A percentile compares a stretch with the other conserved stretches of the same genome.
Evolutionary conservation across 495 filamentous ascomycete species (phyloP).

Genomic region (Xylaria bambusicola): DNA sequence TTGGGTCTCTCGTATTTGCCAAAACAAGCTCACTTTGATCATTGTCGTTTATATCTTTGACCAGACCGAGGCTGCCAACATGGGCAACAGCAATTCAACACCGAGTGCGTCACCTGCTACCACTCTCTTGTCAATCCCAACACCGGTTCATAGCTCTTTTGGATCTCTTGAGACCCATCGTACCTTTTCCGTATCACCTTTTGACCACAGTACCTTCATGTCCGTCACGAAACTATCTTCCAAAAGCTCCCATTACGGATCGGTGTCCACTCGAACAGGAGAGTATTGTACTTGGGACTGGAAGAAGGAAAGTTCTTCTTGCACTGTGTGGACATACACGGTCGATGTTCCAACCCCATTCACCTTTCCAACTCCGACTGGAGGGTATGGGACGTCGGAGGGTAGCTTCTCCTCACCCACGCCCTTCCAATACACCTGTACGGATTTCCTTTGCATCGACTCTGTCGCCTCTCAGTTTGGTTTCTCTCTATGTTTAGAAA

Average conservation of each 20-base stretch:
- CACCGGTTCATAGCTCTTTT: background rate
- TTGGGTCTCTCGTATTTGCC: no score
- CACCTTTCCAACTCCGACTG: constrained; percentile 3
- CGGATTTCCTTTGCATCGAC: constrained; percentile 8
- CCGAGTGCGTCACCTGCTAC: background rate
- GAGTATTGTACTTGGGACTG: constrained; percentile 13
- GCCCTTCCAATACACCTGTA: constrained; percentile 13
- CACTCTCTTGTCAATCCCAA: background rate
- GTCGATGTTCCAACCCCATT: background rate
- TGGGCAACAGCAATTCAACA: constrained; percentile 10
- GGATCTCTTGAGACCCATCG: background rate
- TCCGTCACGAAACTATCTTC: constrained; percentile 9
- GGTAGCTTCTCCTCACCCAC: background rate
- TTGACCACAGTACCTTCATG: constrained; percentile 6
- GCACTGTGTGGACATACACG: constrained; percentile 4
- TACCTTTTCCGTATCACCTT: constrained; percentile 5
- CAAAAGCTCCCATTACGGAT: background rate
- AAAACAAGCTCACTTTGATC: no score
- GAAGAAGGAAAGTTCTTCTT: constrained; percentile 2
- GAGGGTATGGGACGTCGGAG: constrained; percentile 7
- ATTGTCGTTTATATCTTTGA: background rate
- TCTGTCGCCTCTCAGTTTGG: constrained; percentile 17
- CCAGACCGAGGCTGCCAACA: background rate
- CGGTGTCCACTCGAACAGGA: background rate
- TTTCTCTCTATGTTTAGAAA: constrained; percentile 6